Conservation (phyloP, 495 filamentous ascomycete genomes). For the Aspergillus incahuasiensis region DNA sequence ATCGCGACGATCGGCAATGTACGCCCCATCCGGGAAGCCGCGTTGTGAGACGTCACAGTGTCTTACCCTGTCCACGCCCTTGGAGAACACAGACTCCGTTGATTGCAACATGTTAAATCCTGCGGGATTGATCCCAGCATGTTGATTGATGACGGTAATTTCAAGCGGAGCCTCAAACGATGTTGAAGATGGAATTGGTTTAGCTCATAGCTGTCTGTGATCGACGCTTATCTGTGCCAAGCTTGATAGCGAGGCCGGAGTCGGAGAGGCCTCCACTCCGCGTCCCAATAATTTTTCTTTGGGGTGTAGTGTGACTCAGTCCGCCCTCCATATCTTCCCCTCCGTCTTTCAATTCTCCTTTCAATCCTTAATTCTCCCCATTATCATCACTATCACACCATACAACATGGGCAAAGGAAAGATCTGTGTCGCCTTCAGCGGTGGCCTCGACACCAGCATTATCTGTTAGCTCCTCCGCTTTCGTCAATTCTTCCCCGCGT, state of each 20-base stretch:
- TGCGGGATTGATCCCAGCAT: too few relatives aligned
- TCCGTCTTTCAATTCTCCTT: slow-evolving; percentile 14
- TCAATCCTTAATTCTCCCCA: slow-evolving; percentile 4
- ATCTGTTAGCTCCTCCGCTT: slow-evolving; percentile 38
- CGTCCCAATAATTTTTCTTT: slow-evolving; percentile 18
- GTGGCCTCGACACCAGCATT: slow-evolving; percentile 64
- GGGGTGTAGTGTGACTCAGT: slow-evolving; percentile 33
- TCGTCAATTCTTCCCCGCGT: not conserved
- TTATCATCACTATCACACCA: not conserved
- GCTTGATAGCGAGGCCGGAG: not conserved
- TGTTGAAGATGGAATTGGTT: not conserved
- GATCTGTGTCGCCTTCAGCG: slow-evolving; percentile 38
- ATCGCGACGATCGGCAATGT: too few relatives aligned
- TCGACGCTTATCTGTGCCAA: slow-evolving; percentile 8
- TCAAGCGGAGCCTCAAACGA: not conserved
- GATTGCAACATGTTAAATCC: too few relatives aligned
- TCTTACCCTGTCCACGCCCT: too few relatives aligned
- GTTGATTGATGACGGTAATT: not conserved
- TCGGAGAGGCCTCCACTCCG: slow-evolving; percentile 5
- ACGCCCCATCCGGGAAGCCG: too few relatives aligned
- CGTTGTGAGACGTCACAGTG: too few relatives aligned
- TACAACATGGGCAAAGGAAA: slow-evolving; percentile 20
- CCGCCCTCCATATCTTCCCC: slow-evolving; percentile 8
- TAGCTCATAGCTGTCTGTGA: not conserved
- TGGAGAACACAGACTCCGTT: too few relatives aligned